These are phyloP conservation scores for Lachancea sp. DNA, from an alignment of 805 yeast genomes.

Conservation along the genomic window DNA sequence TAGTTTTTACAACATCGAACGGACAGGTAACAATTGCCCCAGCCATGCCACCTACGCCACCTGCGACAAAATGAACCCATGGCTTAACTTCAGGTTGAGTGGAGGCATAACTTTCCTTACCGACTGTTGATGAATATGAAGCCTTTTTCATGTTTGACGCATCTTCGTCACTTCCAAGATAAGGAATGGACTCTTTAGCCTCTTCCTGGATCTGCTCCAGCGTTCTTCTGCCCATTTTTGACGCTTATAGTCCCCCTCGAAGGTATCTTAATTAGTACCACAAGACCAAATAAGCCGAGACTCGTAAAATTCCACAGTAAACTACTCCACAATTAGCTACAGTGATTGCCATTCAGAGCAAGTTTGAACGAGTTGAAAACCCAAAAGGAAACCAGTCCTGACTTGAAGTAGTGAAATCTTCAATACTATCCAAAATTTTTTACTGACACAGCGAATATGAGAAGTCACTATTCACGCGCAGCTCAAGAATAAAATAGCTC, in stretches of 20 bases:
- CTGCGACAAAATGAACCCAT: constrained; percentile 83
- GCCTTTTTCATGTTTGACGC: constrained; percentile 46
- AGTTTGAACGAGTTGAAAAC: not conserved
- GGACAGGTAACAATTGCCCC: constrained; percentile 95
- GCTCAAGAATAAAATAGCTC: too few relatives aligned
- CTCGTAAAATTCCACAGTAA: not conserved
- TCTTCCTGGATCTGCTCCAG: constrained; percentile 41
- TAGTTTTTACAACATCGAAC: constrained; percentile 89
- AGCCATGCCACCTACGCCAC: constrained; percentile 95
- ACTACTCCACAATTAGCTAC: not conserved
- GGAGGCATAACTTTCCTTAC: constrained; percentile 6
- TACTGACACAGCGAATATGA: not conserved
- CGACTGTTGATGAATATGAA: constrained; percentile 19
- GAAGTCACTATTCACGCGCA: not conserved
- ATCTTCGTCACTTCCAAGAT: constrained; percentile 66
- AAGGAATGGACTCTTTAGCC: constrained; percentile 54
- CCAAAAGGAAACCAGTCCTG: not conserved
- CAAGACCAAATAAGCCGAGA: too few relatives aligned
- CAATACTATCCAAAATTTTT: not conserved
- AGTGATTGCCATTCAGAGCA: not conserved
- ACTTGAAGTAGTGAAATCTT: not conserved
- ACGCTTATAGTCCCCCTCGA: too few relatives aligned
- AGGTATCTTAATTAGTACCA: too few relatives aligned
- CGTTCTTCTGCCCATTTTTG: constrained; percentile 23
- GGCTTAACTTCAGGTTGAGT: constrained; percentile 34